Evolutionary conservation across 2,329 filamentous ascomycete genomes (phyloP), one percentile per base, ranked within the genome.

Genomic region (Scedosporium apiospermum): DNA sequence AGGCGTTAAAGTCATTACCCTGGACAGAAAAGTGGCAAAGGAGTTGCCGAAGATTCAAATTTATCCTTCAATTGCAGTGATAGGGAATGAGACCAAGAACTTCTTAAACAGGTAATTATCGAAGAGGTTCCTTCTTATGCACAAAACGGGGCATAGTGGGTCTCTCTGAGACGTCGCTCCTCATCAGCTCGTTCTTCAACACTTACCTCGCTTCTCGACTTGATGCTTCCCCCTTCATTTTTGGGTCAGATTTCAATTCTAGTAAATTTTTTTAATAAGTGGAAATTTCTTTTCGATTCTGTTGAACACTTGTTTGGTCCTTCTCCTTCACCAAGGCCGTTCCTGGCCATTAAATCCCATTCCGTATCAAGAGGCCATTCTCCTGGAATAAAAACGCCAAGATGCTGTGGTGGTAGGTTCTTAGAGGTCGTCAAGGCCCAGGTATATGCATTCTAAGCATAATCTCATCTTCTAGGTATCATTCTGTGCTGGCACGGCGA

Each of bases 401-500:
- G 23, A 55, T 55, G 51, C 23, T 55, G 51, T 55, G 18, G 51
- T 55, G 51, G 51, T 55, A 55, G 6, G 51, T 27, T 55, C 18
- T 21, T 21, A 3, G n/a, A 49, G 44, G 44, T 10, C 4, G n/a
- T 49, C n/a, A 18, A 49, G 16, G n/a, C 18, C 44, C 16, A 21
- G 2, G 44, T 12, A 38, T 38, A 38, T 38, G 34, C 34, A 38
- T 49, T 49, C 18, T 21, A 49, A 21, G 44, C 44, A 18, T 14
- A 49, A 7, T 27, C 53, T 30, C 23, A 4, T 18, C n/a, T 57
- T 57, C 41, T 69, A 90, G 93, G 92, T 98, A 98, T 79, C 91
- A 96, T 77, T 81, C 85, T 71, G 89, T 86, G 75, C 82, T 97
- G 73, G 88, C 89, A 69, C 84, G 86, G 70, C 85, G 90, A 71